Evolutionary conservation across 257 asterid species (phyloP).

Genomic region (Nyctanthes arbortristis): DNA sequence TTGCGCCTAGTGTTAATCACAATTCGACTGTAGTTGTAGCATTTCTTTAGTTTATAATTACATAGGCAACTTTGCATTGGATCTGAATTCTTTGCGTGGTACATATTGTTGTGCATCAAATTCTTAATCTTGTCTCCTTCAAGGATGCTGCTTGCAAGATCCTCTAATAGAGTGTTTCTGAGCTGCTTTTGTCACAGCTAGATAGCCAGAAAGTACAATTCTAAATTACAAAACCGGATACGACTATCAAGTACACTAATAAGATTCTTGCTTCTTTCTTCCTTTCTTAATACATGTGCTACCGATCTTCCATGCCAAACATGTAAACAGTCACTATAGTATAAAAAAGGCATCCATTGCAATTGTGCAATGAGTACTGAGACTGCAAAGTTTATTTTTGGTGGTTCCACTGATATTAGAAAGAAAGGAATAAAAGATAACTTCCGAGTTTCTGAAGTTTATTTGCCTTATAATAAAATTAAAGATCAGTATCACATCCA

Average conservation of each 20-base stretch:
- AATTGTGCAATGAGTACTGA: neutral
- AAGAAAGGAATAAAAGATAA: neutral
- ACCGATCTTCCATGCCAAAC: too few species aligned
- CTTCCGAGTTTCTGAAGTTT: constrained; percentile 2
- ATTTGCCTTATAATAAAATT: neutral
- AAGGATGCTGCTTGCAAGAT: neutral
- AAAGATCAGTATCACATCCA: neutral
- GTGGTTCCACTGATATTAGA: constrained; percentile 2
- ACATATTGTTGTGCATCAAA: neutral
- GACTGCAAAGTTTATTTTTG: neutral
- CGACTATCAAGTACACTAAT: too few species aligned
- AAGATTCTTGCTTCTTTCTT: too few species aligned
- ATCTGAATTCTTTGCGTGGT: neutral
- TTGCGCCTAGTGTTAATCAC: neutral
- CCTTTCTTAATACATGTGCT: too few species aligned
- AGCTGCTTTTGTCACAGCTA: neutral
- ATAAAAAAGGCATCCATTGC: neutral
- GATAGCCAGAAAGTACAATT: neutral
- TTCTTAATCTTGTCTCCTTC: neutral
- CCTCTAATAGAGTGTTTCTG: neutral
- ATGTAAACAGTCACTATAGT: too few species aligned
- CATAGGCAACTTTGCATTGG: neutral
- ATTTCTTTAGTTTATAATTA: neutral
- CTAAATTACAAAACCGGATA: neutral
- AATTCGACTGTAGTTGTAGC: neutral